phyloP scores from a whole-genome alignment of 1,284 basidiomycete species.

The Laetiporus sulphureus region DNA sequence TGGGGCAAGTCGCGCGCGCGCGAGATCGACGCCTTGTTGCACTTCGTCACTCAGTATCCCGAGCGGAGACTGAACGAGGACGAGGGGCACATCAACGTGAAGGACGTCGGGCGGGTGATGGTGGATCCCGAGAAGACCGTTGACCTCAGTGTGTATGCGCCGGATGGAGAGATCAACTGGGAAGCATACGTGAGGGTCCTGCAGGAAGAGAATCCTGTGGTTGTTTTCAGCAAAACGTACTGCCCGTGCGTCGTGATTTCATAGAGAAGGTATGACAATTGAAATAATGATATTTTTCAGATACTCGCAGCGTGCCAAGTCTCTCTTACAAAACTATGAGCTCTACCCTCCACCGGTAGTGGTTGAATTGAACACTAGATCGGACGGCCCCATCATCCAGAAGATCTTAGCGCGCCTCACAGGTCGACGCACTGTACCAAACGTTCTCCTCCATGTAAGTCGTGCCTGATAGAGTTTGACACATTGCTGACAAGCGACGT shows the following conservation, averaged over 20 bases:
- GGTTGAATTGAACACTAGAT: conserved; percentile 70
- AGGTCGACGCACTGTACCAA: conserved; percentile 65
- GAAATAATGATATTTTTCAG: conserved; percentile 26
- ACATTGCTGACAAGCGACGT: background rate
- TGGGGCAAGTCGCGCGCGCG: conserved; percentile 16
- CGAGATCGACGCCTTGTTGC: conserved; percentile 63
- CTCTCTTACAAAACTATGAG: conserved; percentile 56
- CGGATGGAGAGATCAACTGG: conserved; percentile 41
- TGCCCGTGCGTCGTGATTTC: conserved; percentile 45
- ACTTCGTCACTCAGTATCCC: conserved; percentile 48
- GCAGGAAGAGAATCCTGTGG: conserved; percentile 50
- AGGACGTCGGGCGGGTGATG: conserved; percentile 18
- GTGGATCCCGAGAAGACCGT: conserved; percentile 39
- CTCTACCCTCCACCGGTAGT: conserved; percentile 64
- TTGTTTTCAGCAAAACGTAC: conserved; percentile 81
- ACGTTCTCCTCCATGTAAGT: conserved; percentile 46
- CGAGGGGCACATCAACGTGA: conserved; percentile 26
- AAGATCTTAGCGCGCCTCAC: conserved; percentile 62
- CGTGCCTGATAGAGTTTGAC: background rate
- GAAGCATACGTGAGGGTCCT: conserved; percentile 35
- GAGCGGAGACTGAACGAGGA: conserved; percentile 36
- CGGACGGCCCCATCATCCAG: conserved; percentile 61
- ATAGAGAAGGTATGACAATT: background rate
- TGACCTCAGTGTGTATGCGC: conserved; percentile 45
- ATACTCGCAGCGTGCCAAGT: conserved; percentile 65